These are phyloP conservation scores for Backusella australiensis DNA, from an alignment of 192 early-diverging fungal genomes.

Conservation along the genomic window DNA sequence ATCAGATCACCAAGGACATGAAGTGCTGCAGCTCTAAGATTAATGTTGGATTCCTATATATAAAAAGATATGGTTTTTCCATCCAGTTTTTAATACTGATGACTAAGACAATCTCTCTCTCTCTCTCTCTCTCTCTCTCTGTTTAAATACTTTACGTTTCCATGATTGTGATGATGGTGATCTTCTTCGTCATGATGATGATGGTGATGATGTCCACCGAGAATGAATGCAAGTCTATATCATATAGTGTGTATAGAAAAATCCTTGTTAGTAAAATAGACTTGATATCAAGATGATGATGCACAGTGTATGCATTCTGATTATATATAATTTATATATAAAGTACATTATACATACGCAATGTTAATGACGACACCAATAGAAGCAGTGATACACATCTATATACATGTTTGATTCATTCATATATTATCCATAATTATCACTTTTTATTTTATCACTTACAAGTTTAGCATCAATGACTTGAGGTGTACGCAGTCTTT, in stretches of 20 bases:
- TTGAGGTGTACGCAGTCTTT: constrained; percentile 61
- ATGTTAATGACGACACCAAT: constrained; percentile 78
- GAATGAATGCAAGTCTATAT: constrained; percentile 49
- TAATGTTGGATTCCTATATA: constrained; percentile 49
- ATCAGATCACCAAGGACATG: constrained; percentile 83
- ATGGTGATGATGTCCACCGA: constrained; percentile 55
- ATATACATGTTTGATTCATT: not conserved
- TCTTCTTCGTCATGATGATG: constrained; percentile 32
- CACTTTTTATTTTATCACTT: not conserved
- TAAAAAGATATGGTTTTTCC: not conserved
- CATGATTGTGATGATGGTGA: constrained; percentile 28
- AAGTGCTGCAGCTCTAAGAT: constrained; percentile 70
- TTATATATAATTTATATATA: not conserved
- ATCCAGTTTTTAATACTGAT: not conserved
- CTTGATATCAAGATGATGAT: not conserved
- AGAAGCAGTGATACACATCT: constrained; percentile 67
- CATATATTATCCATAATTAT: no score
- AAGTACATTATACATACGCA: constrained; percentile 46
- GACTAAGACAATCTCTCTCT: no score
- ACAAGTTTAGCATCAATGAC: constrained; percentile 61
- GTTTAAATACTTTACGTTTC: constrained; percentile 3
- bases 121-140: no score
- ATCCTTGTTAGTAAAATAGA: not conserved
- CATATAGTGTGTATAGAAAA: not conserved
- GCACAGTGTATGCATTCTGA: not conserved